Evolutionary conservation across 208 protist genomes (phyloP), one percentile per base, ranked within the genome.

Genomic region (Wallacemonas collosoma): DNA sequence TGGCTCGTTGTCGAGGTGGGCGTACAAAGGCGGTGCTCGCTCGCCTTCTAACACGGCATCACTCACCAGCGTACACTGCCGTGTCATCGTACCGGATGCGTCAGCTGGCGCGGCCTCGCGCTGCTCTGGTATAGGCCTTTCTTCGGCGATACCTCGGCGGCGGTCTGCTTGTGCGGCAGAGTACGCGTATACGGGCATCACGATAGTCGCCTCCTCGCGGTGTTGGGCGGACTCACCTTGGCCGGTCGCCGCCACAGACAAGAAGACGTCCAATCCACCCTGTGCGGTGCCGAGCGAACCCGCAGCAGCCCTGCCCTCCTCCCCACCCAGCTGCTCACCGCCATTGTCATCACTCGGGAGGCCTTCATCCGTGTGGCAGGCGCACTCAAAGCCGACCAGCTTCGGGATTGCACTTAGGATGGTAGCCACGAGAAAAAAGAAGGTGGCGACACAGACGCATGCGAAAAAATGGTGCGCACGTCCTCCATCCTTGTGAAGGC

Each of bases 141-240:
- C 8, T 50, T 50, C 45, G 45, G 12, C 8, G 0, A 50, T 0
- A 12, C 45, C 45, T 14, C 45, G 45, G 45, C 45, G 45, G 8
- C 51, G 5, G 51, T 26, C 9, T n/a, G 0, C 9, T 11, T 6
- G 56, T 44, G 56, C 36, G 35, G 5, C 8, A 6, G 56, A 62
- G 56, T 44, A 62, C 5, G 35, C 56, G 56, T 62, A 62, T 0
- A 62, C 56, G 36, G 56, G 56, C 56, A 62, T 38, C 35, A 62
- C 56, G 15, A 62, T 62, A 6, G 12, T 5, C 4, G 7, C 38
- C 9, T 17, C 56, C 36, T 62, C 56, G 45, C 8, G 45, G 45
- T 50, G 0, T 50, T 14, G 8, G 45, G 26, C 26, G 26, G 26
- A 26, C 26, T 26, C 26, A 26, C 26, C 26, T 26, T 26, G 26